Conservation (phyloP, 768 basidiomycete genomes). For the Boletus reticuloceps region DNA sequence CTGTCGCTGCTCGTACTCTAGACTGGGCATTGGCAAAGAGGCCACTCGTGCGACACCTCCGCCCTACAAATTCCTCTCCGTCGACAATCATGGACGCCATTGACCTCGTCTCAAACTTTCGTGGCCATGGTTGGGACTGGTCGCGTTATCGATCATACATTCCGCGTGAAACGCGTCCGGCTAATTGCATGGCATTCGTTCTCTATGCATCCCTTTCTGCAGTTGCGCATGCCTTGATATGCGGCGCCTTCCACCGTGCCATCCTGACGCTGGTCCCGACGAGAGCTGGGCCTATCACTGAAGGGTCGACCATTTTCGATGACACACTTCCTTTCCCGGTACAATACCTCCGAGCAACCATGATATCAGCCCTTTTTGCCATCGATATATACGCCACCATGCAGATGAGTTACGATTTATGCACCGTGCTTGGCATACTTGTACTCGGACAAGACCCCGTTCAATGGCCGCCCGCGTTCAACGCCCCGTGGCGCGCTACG, state of each 20-base stretch:
- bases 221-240: neutral
- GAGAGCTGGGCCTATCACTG: neutral
- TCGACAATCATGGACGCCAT: neutral
- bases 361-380: neutral
- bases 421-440: neutral
- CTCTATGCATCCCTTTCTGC: neutral
- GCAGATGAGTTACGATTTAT: neutral
- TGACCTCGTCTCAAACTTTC: neutral
- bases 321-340: neutral
- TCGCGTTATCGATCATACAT: neutral
- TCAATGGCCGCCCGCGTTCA: neutral
- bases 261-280: neutral
- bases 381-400: neutral
- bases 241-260: neutral
- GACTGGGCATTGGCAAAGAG: neutral
- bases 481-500: neutral
- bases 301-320: neutral
- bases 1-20: neutral
- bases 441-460: slow-evolving; percentile 1
- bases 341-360: neutral
- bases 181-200: neutral
- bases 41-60: neutral
- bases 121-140: neutral
- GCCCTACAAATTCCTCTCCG: neutral
- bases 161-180: neutral